These are phyloP conservation scores for Cavenderia fasciculata DNA, from an alignment of 78 protist species.

Conservation along the genomic window DNA sequence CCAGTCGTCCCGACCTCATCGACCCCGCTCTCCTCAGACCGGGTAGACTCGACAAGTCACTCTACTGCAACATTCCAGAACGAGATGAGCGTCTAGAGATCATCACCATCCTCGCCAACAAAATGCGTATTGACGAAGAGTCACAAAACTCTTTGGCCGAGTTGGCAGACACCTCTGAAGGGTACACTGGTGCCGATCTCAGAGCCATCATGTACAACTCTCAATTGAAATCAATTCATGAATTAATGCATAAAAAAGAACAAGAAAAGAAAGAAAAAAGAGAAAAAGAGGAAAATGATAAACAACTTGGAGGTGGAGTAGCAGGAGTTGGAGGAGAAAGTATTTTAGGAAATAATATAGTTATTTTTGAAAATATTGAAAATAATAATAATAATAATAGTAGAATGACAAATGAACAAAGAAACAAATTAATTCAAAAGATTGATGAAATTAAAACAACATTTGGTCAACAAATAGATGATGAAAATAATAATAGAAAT, in stretches of 20 bases:
- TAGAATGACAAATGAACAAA: slow-evolving; percentile 21
- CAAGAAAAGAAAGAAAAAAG: neutral
- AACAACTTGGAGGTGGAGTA: neutral
- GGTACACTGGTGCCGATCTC: slow-evolving; percentile 84
- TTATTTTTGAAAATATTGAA: neutral
- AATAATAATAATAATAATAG: neutral
- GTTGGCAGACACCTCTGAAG: slow-evolving; percentile 38
- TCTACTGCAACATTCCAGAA: slow-evolving; percentile 82
- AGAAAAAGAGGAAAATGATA: neutral
- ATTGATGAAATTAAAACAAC: slow-evolving; percentile 28
- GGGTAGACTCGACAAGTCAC: slow-evolving; percentile 92
- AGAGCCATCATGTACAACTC: slow-evolving; percentile 81
- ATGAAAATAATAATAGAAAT: neutral
- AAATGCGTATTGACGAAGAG: slow-evolving; percentile 45
- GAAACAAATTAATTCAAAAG: slow-evolving; percentile 6
- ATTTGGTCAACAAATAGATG: neutral
- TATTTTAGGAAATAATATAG: too few relatives aligned
- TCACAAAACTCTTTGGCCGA: slow-evolving; percentile 54
- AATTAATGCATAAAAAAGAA: slow-evolving; percentile 34
- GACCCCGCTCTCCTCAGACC: slow-evolving; percentile 98
- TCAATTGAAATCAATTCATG: slow-evolving; percentile 67
- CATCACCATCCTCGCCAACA: slow-evolving; percentile 23
- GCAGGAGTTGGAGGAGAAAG: too few relatives aligned
- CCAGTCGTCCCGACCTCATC: slow-evolving; percentile 91
- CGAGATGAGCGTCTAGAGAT: slow-evolving; percentile 73